A percentile compares a stretch with the other conserved stretches of the same genome.
These are phyloP conservation scores for Perilla frutescens DNA, from an alignment of 257 asterid species.

Conservation along the genomic window DNA sequence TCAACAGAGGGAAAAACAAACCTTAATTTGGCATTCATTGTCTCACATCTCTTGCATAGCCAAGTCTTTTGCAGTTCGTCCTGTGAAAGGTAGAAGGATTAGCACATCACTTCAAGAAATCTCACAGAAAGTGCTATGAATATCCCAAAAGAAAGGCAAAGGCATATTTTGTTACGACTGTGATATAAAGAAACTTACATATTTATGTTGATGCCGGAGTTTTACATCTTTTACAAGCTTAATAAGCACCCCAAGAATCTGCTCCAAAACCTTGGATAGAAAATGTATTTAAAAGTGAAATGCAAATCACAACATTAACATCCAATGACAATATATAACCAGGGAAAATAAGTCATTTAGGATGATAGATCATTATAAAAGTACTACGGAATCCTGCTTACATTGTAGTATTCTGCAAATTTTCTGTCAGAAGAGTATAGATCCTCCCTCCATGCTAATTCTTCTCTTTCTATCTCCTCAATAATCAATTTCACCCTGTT, in stretches of 20 bases:
- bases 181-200: conserved; percentile 59
- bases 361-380: conserved; percentile 22
- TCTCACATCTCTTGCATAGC: conserved; percentile 98
- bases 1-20: conserved; percentile 42
- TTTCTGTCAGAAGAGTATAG: conserved; percentile 93
- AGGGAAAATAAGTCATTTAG: conserved; percentile 25
- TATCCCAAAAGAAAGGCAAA: conserved; percentile 11
- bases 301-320: conserved; percentile 8
- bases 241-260: conserved; percentile 94
- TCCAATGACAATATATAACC: conserved; percentile 24
- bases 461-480: conserved; percentile 99
- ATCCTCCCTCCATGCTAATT: conserved; percentile 89
- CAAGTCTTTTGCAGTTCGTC: conserved; percentile 95
- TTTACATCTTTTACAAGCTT: conserved; percentile 98
- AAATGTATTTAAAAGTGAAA: conserved; percentile 32
- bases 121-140: conserved; percentile 3
- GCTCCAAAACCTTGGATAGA: conserved; percentile 86
- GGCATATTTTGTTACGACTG: conserved; percentile 18
- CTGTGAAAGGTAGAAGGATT: conserved; percentile 45
- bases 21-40: conserved; percentile 99
- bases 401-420: conserved; percentile 95
- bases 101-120: conserved; percentile 25
- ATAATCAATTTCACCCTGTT: conserved; percentile 87
- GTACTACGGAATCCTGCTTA: conserved; percentile 40
- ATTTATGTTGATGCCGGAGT: conserved; percentile 93